A percentile compares a stretch with the other conserved stretches of the same genome.
Evolutionary conservation across 768 basidiomycete genomes (phyloP).

Genomic region (Lactarius quietus): DNA sequence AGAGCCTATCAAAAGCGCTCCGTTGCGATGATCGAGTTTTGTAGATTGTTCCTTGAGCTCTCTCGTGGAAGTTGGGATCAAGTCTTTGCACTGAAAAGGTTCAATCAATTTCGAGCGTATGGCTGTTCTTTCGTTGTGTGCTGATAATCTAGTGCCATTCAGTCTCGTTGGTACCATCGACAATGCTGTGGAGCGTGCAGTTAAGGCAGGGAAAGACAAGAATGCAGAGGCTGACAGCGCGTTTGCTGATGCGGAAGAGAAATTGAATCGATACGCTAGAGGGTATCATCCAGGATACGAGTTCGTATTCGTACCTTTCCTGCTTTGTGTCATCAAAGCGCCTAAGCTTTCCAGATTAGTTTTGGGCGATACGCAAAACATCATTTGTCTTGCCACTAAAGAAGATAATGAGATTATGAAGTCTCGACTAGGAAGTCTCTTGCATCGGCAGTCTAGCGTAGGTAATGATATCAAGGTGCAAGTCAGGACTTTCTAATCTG

Average conservation of each 20-base stretch:
- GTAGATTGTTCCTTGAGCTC: constrained; percentile 20
- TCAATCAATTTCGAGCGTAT: not conserved
- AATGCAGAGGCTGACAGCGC: constrained; percentile 11
- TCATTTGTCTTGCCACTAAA: constrained; percentile 12
- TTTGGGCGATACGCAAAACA: constrained; percentile 12
- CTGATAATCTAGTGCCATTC: not conserved
- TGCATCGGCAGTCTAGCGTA: constrained; percentile 16
- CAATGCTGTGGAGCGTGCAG: constrained; percentile 15
- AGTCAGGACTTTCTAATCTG: too few species aligned
- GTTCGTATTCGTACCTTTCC: constrained; percentile 1
- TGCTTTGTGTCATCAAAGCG: not conserved
- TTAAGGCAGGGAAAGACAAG: constrained; percentile 12
- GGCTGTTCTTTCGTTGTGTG: not conserved
- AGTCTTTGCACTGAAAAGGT: constrained; percentile 22
- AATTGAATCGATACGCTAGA: constrained; percentile 14
- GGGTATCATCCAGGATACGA: constrained; percentile 14
- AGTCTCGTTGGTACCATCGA: constrained; percentile 19
- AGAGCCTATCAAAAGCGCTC: constrained; percentile 22
- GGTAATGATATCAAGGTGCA: not conserved
- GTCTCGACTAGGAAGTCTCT: not conserved
- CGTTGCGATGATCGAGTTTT: constrained; percentile 20
- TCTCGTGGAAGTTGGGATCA: constrained; percentile 19
- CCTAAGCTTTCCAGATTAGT: constrained; percentile 4
- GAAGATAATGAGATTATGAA: constrained; percentile 15
- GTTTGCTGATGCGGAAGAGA: constrained; percentile 13